Percentiles rank a stretch among this genome's conserved stretches.
phyloP scores from a whole-genome alignment of 2,329 filamentous ascomycete species.

The Colletotrichum spinosum region DNA sequence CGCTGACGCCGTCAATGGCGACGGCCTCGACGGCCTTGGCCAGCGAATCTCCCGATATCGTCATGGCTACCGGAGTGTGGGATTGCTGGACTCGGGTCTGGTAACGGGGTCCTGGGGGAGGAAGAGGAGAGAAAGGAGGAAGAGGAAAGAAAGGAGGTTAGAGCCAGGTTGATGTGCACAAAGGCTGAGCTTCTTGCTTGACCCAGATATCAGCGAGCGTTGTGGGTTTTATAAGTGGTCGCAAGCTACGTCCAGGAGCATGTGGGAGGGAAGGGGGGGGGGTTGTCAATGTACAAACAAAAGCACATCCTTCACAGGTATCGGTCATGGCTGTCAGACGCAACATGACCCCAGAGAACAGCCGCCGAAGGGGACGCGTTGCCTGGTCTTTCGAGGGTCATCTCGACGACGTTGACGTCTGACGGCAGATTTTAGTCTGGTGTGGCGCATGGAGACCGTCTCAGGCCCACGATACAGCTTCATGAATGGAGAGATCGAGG shows the following conservation, averaged over 20 bases:
- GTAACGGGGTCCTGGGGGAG: no score
- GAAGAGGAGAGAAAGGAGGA: no score
- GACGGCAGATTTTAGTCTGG: constrained; percentile 30
- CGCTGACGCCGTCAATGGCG: constrained; percentile 15
- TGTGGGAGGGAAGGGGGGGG: no score
- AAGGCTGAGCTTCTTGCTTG: no score
- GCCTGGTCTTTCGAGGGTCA: background rate
- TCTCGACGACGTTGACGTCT: background rate
- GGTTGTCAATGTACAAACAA: background rate
- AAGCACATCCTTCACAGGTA: background rate
- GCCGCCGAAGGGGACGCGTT: constrained; percentile 1
- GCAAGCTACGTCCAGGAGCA: no score
- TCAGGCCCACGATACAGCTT: background rate
- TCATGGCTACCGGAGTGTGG: constrained; percentile 2
- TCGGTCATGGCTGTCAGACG: background rate
- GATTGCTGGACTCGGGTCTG: background rate
- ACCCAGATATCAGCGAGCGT: no score
- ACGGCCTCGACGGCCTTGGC: constrained; percentile 10
- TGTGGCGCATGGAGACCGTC: no score
- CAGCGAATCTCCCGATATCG: constrained; percentile 10
- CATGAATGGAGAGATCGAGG: background rate
- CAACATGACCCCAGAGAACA: background rate
- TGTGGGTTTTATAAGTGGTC: no score
- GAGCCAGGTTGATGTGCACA: no score
- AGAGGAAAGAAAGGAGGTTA: no score